These are phyloP conservation scores for Gossypium gossypioides DNA, from an alignment of 441 rosid genomes.

Conservation along the genomic window DNA sequence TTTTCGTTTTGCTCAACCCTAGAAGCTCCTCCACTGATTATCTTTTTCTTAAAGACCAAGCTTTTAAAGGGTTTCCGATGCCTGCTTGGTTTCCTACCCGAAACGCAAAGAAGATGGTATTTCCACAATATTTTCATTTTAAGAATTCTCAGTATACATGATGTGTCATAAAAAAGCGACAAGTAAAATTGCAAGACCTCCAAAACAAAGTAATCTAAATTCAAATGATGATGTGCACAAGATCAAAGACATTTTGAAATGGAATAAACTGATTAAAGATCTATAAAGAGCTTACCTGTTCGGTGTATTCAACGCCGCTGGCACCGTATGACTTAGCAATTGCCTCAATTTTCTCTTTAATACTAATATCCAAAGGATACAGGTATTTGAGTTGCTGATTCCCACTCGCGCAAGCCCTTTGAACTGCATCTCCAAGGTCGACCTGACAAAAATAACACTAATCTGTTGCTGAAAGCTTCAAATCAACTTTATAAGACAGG, in stretches of 20 bases:
- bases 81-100: not conserved
- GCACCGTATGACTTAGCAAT: slow-evolving; percentile 95
- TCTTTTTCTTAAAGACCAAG: no score
- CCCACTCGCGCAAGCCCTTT: slow-evolving; percentile 71
- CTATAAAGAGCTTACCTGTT: slow-evolving; percentile 46
- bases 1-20: no score
- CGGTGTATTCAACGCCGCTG: slow-evolving; percentile 75
- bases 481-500: not conserved
- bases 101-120: not conserved
- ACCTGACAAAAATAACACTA: slow-evolving; percentile 39
- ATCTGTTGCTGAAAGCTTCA: slow-evolving; percentile 2
- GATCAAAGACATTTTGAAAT: not conserved
- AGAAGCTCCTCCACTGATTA: no score
- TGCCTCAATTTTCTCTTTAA: slow-evolving; percentile 82
- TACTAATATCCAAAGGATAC: slow-evolving; percentile 66
- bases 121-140: not conserved
- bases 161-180: not conserved
- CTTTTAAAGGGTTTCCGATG: not conserved
- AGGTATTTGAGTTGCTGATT: slow-evolving; percentile 62
- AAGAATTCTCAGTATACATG: not conserved
- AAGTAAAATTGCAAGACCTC: not conserved
- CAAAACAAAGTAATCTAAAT: not conserved
- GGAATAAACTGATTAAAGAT: not conserved
- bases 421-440: slow-evolving; percentile 85
- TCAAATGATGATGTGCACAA: not conserved